phyloP scores from a whole-genome alignment of 257 asterid species.

The Solanum ossicruentum region DNA sequence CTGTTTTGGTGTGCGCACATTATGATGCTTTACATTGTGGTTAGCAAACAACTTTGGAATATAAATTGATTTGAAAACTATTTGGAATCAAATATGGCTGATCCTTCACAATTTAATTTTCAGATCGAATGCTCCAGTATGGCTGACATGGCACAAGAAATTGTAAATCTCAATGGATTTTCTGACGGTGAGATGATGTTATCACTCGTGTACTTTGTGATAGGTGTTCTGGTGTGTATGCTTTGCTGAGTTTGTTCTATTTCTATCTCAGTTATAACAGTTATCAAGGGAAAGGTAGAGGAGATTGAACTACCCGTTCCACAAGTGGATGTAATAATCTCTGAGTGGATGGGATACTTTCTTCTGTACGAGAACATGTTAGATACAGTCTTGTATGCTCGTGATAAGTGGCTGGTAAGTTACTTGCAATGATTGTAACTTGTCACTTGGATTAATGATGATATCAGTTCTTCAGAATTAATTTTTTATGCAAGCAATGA shows the following conservation, averaged over 20 bases:
- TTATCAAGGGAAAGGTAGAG: conserved; percentile 91
- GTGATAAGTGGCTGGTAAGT: conserved; percentile 92
- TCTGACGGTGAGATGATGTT: conserved; percentile 49
- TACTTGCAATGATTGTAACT: neutral
- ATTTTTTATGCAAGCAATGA: neutral
- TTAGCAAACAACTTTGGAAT: neutral
- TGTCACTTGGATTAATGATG: neutral
- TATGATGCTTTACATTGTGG: neutral
- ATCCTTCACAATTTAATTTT: neutral
- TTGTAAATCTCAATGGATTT: conserved; percentile 60
- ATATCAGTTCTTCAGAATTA: neutral
- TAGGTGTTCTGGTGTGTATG: neutral
- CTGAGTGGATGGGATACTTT: conserved; percentile 99
- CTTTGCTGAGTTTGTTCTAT: neutral
- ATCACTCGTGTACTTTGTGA: neutral
- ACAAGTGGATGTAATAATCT: conserved; percentile 81
- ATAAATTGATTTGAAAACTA: neutral
- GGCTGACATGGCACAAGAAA: conserved; percentile 86
- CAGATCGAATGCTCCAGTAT: conserved; percentile 98
- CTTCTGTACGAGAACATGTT: conserved; percentile 87
- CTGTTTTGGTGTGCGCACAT: neutral
- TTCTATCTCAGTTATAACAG: conserved; percentile 55
- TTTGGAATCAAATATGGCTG: neutral
- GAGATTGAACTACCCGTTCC: conserved; percentile 94
- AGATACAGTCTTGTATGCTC: conserved; percentile 80